phyloP scores from a whole-genome alignment of 352 stramenopile genomes.

The Phytopythium boreale region DNA sequence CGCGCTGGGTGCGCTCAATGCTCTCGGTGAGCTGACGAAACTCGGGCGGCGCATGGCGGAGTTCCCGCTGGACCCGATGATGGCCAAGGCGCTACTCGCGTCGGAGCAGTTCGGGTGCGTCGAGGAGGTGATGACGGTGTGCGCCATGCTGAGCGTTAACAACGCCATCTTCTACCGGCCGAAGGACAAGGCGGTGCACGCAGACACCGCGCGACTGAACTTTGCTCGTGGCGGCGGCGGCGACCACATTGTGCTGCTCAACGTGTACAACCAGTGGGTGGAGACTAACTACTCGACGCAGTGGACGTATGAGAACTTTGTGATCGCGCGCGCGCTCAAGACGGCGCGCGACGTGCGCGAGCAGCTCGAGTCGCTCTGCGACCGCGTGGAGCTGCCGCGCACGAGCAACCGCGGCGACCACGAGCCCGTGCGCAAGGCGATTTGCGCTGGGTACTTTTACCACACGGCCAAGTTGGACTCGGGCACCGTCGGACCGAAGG shows the following conservation, averaged over 20 bases:
- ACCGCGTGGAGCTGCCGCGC: constrained; percentile 96
- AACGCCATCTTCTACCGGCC: constrained; percentile 99
- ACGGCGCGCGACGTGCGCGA: constrained; percentile 98
- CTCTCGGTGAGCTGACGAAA: constrained; percentile 97
- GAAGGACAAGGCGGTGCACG: constrained; percentile 98
- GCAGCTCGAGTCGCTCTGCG: constrained; percentile 98
- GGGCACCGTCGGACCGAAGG: constrained; percentile 52
- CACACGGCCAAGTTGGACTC: constrained; percentile 97
- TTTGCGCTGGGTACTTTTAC: constrained; percentile 99
- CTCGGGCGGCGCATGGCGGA: constrained; percentile 94
- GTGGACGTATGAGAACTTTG: constrained; percentile 96
- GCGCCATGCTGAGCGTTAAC: constrained; percentile 98
- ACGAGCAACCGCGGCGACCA: constrained; percentile 86
- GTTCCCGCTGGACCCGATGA: constrained; percentile 95
- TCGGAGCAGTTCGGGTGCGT: constrained; percentile 90
- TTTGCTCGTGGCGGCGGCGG: constrained; percentile 96
- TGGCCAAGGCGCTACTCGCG: constrained; percentile 92
- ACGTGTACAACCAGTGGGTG: constrained; percentile 98
- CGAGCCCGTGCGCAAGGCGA: constrained; percentile 94
- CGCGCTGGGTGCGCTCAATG: constrained; percentile 98
- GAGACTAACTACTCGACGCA: constrained; percentile 97
- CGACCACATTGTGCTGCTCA: constrained; percentile 97
- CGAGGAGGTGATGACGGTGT: constrained; percentile 96
- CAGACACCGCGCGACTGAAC: constrained; percentile 97
- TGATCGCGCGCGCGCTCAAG: constrained; percentile 97